A percentile compares a stretch with the other conserved stretches of the same genome.
Conservation (phyloP, 179 eudicot genomes). For the Heliamphora ciliata region DNA sequence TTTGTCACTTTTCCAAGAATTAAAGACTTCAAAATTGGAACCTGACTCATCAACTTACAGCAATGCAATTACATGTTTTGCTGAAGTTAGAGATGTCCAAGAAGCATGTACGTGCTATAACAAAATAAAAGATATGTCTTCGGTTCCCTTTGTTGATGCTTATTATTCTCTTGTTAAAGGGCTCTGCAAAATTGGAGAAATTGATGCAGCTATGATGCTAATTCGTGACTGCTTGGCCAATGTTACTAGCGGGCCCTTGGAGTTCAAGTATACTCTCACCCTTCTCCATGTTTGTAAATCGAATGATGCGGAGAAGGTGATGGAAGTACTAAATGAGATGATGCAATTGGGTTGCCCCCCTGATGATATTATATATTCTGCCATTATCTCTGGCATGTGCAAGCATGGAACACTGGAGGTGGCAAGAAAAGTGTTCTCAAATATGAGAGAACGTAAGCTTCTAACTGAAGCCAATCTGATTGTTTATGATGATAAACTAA, state of each 20-base stretch:
- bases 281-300: slow-evolving; percentile 64
- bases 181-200: slow-evolving; percentile 69
- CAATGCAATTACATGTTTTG: slow-evolving; percentile 55
- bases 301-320: slow-evolving; percentile 52
- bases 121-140: slow-evolving; percentile 52
- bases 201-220: slow-evolving; percentile 64
- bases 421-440: slow-evolving; percentile 62
- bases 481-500: slow-evolving; percentile 69
- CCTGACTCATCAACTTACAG: slow-evolving; percentile 70
- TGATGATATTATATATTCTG: slow-evolving; percentile 50
- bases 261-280: slow-evolving; percentile 62
- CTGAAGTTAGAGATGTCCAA: slow-evolving; percentile 49
- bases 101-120: slow-evolving; percentile 69
- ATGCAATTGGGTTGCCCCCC: slow-evolving; percentile 48
- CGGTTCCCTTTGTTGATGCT: slow-evolving; percentile 56
- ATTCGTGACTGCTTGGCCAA: slow-evolving; percentile 83
- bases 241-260: slow-evolving; percentile 62
- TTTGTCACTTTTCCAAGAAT: slow-evolving; percentile 50
- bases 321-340: slow-evolving; percentile 72
- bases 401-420: slow-evolving; percentile 78
- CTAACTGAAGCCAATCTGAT: slow-evolving; percentile 61
- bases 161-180: slow-evolving; percentile 68
- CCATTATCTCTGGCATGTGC: slow-evolving; percentile 83
- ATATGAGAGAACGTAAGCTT: slow-evolving; percentile 46
- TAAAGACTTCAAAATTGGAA: slow-evolving; percentile 36